Evolutionary conservation across 805 yeast genomes (phyloP), one percentile per base, ranked within the genome.

Genomic region (Metschnikowia continentalis): DNA sequence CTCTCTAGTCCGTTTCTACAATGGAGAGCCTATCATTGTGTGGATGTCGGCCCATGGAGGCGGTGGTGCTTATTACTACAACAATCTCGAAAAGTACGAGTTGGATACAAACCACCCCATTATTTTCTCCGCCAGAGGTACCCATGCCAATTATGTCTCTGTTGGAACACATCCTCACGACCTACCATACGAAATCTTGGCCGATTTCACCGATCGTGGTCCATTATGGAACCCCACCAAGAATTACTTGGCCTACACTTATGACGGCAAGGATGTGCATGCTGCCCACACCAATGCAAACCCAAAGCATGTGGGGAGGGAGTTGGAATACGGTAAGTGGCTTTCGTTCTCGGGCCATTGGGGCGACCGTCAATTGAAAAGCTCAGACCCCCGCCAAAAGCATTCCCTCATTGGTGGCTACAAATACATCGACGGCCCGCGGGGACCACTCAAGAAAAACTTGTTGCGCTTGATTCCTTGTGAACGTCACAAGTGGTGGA

Each of bases 11-110:
- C 75, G 99, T 23, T 92, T 89, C 64, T 81, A 83, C 61, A 78
- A 85, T 2, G 96, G 96, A 1, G 70, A 75, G 51, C 98, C 99
- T 0, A 75, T 83, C 11, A 79, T 86, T 48, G 82, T 91, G 19
- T 92, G 98, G 98, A 87, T 94, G 95, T 85, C 95, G 30, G 98
- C 97, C 0, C 99, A 92, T 68, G 96, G 97, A 1, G 97, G 98
- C 11, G 99, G 99, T 6, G 86, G 90, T 32, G 97, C 96, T 0
- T 92, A 86, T 64, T 76, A 77, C 54, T 91, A 84, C 65, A 75
- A 79, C n/a, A 86, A 89, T 22, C 68, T 91, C 49, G 96, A 90
- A 63, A 84, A 82, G 60, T 72, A 78, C 53, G 77, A 73, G 46
- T 59, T 65, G 20, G 73, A 71, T 46, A 58, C 68, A 6, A 64